Base-by-base conservation (phyloP, 306 rosid species). In the Glycine latifolia region DNA sequence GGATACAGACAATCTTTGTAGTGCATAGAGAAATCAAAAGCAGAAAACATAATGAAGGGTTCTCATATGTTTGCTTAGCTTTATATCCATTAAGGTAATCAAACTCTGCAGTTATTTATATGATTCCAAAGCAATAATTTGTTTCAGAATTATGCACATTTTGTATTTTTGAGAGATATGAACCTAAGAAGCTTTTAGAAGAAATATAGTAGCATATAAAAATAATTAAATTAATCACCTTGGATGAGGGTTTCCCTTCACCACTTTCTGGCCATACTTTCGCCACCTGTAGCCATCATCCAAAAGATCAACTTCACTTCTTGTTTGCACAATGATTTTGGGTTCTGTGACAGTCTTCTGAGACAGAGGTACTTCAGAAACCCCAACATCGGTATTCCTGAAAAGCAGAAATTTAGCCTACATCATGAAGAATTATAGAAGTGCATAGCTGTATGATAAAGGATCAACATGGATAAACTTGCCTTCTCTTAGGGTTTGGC, bases 281-380 rank as follows among this genome's bases (percentile, higher is more conserved):
- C 99, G 90, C 99, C 99, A 95, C 66, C 98, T 89, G 76, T 90
- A 95, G 44, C 99, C 99, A 77, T 95, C 99, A 88, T 95, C 97
- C 67, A 95, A 81, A 81, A 95, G 98, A 90, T 95, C 98, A 69
- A 95, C 98, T 87, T 90, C 96, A 47, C 98, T 95, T 88, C 94
- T 85, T 55, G 99, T 95, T 84, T 91, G 99, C 76, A 95, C 97
- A 75, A 95, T 93, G 81, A 95, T 93, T 90, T 95, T 95, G 83
- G 99, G 89, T 83, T 95, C 99, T 55, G 97, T 88, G 50, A 95
- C 91, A 58, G 93, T 91, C 86, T 90, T 95, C 84, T 91, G 98
- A 49, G 94, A 81, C 80, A 83, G 70, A 79, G 94, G 84, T 77
- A 55, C 91, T 78, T 87, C 94, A 74, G 97, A 72, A 81, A 81